Base-by-base conservation (phyloP, 179 eudicot species). In the Amaranthus tricolor region DNA sequence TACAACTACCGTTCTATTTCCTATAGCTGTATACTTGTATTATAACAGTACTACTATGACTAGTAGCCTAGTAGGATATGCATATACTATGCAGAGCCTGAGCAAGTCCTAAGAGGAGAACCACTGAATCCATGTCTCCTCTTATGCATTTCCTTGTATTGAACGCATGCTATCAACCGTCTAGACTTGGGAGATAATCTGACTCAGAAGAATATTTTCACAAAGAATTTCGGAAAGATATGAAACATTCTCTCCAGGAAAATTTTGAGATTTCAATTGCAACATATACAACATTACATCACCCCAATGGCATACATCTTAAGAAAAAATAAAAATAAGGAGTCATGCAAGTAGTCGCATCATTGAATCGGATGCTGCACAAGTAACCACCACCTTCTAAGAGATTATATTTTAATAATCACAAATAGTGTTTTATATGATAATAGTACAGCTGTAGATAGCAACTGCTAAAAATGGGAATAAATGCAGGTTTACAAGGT, bases 401-500 rank as follows among this genome's bases (percentile, higher is more conserved):
- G 4, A 69, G 4, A 50, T 53, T 3, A 52, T 14, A 6, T 21
- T 13, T 51, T 21, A 14, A 31, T 47, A 66, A 48, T 68, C n/a
- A 69, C 49, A 69, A 66, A 68, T 66, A 53, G 19, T 24, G 20
- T 60, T 68, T 12, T 7, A 4, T 66, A 31, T 66, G 40, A 31
- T 31, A 31, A 31, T 31, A 31, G 40, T 48, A 69, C 72, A 53
- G 16, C 4, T 52, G 10, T 13, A 21, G 48, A 54, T 48, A 62
- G n/a, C 6, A 9, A 20, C 56, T 48, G 8, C 5, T 43, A 66
- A 66, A 66, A 56, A 63, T 54, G 17, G 8, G 59, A 69, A 54
- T 9, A 9, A 5, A 9, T 9, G 70, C 55, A 9, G 20, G 56
- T 49, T 50, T 68, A 13, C 44, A 68, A 31, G 59, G 61, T 20